Conservation (phyloP, 495 filamentous ascomycete genomes). For the Penicillium goetzii region DNA sequence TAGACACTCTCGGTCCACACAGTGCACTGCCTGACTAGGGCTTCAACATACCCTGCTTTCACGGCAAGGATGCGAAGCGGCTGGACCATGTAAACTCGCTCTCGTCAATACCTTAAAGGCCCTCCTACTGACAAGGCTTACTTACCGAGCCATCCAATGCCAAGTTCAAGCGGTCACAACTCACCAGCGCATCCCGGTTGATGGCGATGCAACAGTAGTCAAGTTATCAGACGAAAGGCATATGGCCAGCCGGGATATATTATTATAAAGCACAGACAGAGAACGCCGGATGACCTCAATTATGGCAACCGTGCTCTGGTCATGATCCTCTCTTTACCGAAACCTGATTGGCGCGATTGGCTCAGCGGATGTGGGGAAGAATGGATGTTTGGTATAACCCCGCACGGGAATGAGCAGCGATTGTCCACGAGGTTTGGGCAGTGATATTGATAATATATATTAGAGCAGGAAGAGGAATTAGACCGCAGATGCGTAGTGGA, state of each 20-base stretch:
- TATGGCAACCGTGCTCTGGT: constrained; percentile 1
- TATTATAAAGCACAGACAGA: neutral
- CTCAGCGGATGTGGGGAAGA: neutral
- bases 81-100: neutral
- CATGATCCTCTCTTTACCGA: neutral
- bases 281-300: neutral
- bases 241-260: neutral
- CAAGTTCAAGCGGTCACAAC: neutral
- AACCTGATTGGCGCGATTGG: neutral
- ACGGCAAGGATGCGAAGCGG: neutral
- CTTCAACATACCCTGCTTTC: too few species aligned
- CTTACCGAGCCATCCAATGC: neutral
- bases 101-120: neutral
- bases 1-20: neutral
- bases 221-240: neutral
- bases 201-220: neutral
- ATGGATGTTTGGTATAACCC: neutral
- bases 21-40: neutral
- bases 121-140: neutral
- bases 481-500: neutral
- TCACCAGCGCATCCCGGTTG: neutral
- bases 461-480: neutral
- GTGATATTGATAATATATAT: neutral
- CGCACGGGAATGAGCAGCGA: neutral
- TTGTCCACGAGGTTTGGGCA: neutral